These are phyloP conservation scores for Porogramme epimiltina DNA, from an alignment of 1,284 basidiomycete genomes.

Conservation along the genomic window DNA sequence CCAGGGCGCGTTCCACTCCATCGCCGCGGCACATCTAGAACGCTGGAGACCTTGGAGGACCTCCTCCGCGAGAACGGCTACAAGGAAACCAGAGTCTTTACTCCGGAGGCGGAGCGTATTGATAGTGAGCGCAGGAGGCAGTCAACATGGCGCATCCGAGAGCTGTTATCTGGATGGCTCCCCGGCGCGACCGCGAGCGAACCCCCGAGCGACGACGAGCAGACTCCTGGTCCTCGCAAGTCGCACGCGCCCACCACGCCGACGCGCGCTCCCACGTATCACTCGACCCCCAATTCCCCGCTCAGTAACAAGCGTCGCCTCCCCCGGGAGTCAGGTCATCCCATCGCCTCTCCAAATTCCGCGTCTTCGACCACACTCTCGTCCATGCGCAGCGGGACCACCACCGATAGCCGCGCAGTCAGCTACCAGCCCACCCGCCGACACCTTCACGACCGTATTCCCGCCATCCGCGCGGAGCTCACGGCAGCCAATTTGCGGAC, in stretches of 20 bases:
- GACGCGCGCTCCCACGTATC: conserved; percentile 6
- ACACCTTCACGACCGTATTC: conserved; percentile 18
- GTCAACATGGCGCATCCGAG: conserved; percentile 19
- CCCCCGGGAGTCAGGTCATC: conserved; percentile 3
- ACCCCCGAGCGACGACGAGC: conserved; percentile 12
- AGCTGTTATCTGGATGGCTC: conserved; percentile 59
- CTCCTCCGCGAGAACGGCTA: conserved; percentile 84
- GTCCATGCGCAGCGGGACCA: conserved; percentile 19
- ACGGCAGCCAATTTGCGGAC: conserved; percentile 32
- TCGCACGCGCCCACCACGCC: conserved; percentile 2
- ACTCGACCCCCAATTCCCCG: conserved; percentile 37
- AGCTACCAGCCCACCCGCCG: conserved; percentile 20
- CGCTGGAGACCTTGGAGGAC: conserved; percentile 82
- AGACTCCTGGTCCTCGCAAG: conserved; percentile 2
- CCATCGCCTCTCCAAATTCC: conserved; percentile 17
- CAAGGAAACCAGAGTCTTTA: conserved; percentile 86
- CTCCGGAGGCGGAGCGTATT: conserved; percentile 72
- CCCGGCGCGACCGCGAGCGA: conserved; percentile 23
- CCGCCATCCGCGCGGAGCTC: conserved; percentile 28
- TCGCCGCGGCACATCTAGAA: conserved; percentile 72
- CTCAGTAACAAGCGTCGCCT: conserved; percentile 28
- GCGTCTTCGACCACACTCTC: conserved; percentile 22
- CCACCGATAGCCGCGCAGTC: conserved; percentile 18
- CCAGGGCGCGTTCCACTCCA: conserved; percentile 66
- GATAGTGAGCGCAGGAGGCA: conserved; percentile 29